A percentile compares a stretch with the other conserved stretches of the same genome.
Evolutionary conservation across 2,329 filamentous ascomycete genomes (phyloP).

Genomic region (Cryphonectria japonica): DNA sequence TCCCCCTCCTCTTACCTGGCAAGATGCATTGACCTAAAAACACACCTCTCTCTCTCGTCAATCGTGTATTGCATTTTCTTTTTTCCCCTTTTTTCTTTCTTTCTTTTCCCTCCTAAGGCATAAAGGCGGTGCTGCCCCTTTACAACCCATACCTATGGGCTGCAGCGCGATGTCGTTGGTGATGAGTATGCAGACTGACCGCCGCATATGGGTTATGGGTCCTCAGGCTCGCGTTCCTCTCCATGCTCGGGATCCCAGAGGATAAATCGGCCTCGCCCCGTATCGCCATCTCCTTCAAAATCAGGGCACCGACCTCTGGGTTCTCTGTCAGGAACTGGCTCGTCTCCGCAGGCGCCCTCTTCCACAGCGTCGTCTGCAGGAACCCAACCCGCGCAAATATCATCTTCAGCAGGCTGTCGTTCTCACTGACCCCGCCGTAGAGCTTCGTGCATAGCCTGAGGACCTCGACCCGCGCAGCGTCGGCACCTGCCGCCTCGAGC

Average conservation of each 20-base stretch:
- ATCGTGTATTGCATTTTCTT: not conserved
- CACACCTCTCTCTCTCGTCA: not conserved
- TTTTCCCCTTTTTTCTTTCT: no score
- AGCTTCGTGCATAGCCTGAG: slow-evolving; percentile 49
- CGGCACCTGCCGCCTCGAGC: slow-evolving; percentile 48
- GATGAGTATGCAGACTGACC: not conserved
- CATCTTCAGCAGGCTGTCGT: slow-evolving; percentile 51
- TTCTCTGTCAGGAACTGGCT: slow-evolving; percentile 47
- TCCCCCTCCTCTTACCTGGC: no score
- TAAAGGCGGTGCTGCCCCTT: not conserved
- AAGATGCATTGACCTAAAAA: no score
- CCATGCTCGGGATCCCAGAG: slow-evolving; percentile 51
- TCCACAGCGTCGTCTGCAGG: slow-evolving; percentile 50
- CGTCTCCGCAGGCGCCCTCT: slow-evolving; percentile 45
- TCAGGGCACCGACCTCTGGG: slow-evolving; percentile 50
- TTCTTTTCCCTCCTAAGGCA: not conserved
- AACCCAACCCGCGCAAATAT: slow-evolving; percentile 54
- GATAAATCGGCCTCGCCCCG: slow-evolving; percentile 46
- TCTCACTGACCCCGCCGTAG: slow-evolving; percentile 47
- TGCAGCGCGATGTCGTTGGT: not conserved
- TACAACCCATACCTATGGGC: not conserved
- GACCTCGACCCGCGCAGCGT: slow-evolving; percentile 49
- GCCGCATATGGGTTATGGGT: not conserved
- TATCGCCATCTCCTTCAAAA: slow-evolving; percentile 51
- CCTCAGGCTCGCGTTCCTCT: slow-evolving; percentile 31